These are phyloP conservation scores for Babesia divergens DNA, from an alignment of 169 alveolate genomes.

Conservation along the genomic window DNA sequence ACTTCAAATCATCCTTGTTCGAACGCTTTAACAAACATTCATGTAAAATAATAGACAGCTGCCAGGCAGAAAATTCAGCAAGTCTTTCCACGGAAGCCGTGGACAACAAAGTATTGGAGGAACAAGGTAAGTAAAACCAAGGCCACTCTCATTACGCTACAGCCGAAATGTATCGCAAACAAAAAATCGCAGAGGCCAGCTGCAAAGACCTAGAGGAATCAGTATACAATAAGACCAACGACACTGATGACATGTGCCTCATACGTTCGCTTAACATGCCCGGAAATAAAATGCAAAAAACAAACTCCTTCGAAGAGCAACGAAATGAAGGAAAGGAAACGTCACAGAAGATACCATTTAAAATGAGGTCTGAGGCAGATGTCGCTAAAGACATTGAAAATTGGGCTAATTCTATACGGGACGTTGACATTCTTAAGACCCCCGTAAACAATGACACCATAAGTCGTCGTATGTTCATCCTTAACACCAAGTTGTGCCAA, in stretches of 20 bases:
- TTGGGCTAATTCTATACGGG: neutral
- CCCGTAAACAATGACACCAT: slow-evolving; percentile 14
- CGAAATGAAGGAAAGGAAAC: neutral
- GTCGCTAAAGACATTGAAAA: neutral
- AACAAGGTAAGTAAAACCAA: slow-evolving; percentile 7
- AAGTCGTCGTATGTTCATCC: slow-evolving; percentile 57
- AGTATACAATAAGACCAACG: neutral
- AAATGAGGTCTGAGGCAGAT: slow-evolving; percentile 11
- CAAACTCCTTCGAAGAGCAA: neutral
- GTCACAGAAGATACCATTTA: neutral
- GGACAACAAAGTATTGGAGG: slow-evolving; percentile 18
- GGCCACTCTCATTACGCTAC: neutral
- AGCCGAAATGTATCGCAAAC: slow-evolving; percentile 55
- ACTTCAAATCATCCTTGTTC: slow-evolving; percentile 17
- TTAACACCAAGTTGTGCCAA: slow-evolving; percentile 63
- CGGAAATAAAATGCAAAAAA: neutral
- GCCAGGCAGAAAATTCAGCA: neutral
- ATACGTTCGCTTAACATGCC: slow-evolving; percentile 57
- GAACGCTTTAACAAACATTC: slow-evolving; percentile 55
- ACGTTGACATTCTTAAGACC: neutral
- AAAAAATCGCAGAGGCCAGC: slow-evolving; percentile 24
- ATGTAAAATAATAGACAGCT: slow-evolving; percentile 21
- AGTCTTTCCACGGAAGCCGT: neutral
- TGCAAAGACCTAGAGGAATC: slow-evolving; percentile 32
- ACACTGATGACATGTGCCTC: slow-evolving; percentile 32